Evolutionary conservation across 441 rosid species (phyloP).

Genomic region (Populus trichocarpa): DNA sequence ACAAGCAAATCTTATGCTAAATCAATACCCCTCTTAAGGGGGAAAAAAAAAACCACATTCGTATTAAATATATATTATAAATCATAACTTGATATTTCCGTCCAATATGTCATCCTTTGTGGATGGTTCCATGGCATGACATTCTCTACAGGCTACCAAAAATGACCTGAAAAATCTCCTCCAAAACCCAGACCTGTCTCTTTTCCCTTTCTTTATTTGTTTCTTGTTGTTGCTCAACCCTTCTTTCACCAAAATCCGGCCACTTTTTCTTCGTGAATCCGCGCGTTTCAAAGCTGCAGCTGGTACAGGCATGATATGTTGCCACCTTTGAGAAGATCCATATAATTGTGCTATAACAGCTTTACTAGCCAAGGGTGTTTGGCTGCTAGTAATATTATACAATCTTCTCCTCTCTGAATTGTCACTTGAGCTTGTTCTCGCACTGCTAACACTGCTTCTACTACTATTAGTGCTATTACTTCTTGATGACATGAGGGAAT

Average conservation of each 20-base stretch:
- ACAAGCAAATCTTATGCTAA: constrained; percentile 1
- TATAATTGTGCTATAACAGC: constrained; percentile 51
- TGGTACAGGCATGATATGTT: constrained; percentile 51
- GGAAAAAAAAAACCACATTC: too few relatives aligned
- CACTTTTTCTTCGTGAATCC: constrained; percentile 36
- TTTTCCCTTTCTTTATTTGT: constrained; percentile 8
- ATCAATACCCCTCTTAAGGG: neutral
- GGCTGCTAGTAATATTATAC: constrained; percentile 16
- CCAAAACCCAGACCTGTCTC: constrained; percentile 36
- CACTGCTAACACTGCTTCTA: constrained; percentile 55
- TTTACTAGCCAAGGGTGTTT: constrained; percentile 35
- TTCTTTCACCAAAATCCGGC: constrained; percentile 14
- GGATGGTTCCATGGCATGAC: constrained; percentile 83
- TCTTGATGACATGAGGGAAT: constrained; percentile 54
- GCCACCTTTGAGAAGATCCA: constrained; percentile 70
- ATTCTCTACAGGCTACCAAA: constrained; percentile 58
- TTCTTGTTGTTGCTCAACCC: constrained; percentile 7
- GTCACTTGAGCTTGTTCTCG: constrained; percentile 47
- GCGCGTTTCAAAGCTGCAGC: constrained; percentile 40
- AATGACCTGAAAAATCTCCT: constrained; percentile 47
- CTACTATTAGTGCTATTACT: constrained; percentile 70
- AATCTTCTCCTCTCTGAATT: constrained; percentile 31
- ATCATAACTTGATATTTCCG: neutral
- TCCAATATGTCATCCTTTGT: constrained; percentile 21
- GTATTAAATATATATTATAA: neutral